Conservation (phyloP, 495 filamentous ascomycete genomes). For the Trichoderma parareesei region DNA sequence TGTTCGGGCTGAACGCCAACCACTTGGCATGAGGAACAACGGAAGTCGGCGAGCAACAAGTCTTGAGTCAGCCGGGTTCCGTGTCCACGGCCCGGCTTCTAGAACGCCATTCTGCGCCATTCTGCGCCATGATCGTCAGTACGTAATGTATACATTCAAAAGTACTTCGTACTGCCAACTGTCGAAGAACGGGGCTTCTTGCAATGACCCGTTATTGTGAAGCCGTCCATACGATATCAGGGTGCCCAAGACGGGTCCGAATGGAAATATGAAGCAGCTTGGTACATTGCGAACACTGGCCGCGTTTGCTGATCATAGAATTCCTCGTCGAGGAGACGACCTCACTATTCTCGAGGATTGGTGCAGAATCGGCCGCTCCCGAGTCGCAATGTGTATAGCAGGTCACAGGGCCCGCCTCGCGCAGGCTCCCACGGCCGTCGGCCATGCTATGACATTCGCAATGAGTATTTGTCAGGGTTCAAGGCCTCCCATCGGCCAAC, state of each 20-base stretch:
- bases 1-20: background rate
- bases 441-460: background rate
- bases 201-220: too few relatives aligned
- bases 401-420: background rate
- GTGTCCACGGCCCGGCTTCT: too few relatives aligned
- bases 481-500: background rate
- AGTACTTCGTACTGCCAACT: too few relatives aligned
- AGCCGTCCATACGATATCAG: too few relatives aligned
- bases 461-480: background rate
- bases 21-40: background rate
- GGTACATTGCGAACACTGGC: background rate
- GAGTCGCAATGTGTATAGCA: background rate
- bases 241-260: too few relatives aligned
- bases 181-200: too few relatives aligned
- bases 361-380: background rate
- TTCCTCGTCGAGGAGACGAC: background rate
- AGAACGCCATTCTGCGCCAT: too few relatives aligned
- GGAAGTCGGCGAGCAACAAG: background rate
- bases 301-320: background rate
- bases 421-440: background rate
- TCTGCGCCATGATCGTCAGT: too few relatives aligned
- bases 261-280: too few relatives aligned
- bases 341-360: background rate
- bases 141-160: too few relatives aligned
- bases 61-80: background rate